Evolutionary conservation across 495 filamentous ascomycete species (phyloP), one percentile per base, ranked within the genome.

Genomic region (Clohesyomyces aquaticus): DNA sequence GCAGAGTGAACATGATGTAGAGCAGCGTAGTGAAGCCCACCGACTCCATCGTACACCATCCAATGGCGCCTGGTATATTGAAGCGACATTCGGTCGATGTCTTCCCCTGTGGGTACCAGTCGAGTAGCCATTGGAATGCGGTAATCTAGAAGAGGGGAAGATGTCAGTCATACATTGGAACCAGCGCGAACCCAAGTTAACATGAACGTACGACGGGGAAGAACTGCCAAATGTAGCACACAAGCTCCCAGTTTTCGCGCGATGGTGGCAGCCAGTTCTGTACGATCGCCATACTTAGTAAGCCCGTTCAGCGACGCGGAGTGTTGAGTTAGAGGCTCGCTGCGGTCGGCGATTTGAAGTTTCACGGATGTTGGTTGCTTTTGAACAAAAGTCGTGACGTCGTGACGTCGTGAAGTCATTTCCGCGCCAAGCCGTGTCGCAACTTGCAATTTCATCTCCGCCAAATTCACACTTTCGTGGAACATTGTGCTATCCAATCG

Each of bases 61-160:
- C 91, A 27, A 89, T 77, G 64, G 88, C 88, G 64, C 94, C 94
- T n/a, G 91, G 91, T 26, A 98, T 72, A 75, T 98, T 98, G 75
- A 95, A 79, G 16, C 76, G 77, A 42, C 85, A 91, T 10, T 81
- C 76, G 52, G 78, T 70, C 10, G 91, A 96, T n/a, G 91, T 94
- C 76, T 98, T 98, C 66, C 94, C 94, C 55, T 72, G 66, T 3
- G 77, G 77, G 61, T 80, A 80, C 59, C 64, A 80, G 51, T 68
- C 63, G 1, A 70, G 61, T 38, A 79, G 3, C 77, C 77, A 79
- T 77, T 80, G 77, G 16, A 71, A 19, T 0, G 70, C 64, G 10
- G 77, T 75, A 63, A 79, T 48, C 77, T 80, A 55, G 10, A 19
- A 42, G 22, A 16, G n/a, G n/a, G 1, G 1, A 49, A 47, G 25